Base-by-base conservation (phyloP, 2,329 filamentous ascomycete genomes). In the Penicillium sumatraense region DNA sequence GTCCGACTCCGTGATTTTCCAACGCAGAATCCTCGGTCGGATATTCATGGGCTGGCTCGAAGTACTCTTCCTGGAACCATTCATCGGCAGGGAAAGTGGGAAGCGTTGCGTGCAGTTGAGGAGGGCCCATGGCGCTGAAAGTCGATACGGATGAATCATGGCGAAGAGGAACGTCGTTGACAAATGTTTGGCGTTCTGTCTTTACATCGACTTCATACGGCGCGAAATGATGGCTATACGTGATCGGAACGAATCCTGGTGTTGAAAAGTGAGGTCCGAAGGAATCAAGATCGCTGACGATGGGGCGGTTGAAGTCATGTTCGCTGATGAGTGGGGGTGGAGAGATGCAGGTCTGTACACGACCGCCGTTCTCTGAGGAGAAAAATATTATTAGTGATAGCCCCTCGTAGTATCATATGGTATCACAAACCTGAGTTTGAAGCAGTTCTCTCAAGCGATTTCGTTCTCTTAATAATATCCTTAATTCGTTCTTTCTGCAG, bases 161-260 rank as follows among this genome's bases (percentile, higher is more conserved):
- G 57, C 93, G 81, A 13, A 92, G 89, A 4, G 91, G 91, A 53
- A 96, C 84, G 71, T 97, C 90, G 68, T 97, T 91, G 75, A 97
- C 87, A 74, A 90, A 96, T 81, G 96, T 92, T 66, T 97, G 91
- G 61, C 91, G 85, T 78, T 97, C 93, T 1, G 93, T 97, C 83
- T 93, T 96, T 79, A 98, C 89, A 73, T 97, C 93, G 58, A 97
- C 88, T 75, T 97, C 93, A 72, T 96, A 97, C 0, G 93, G 91
- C 18, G 89, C 85, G 60, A 84, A 83, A 3, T 51, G 46, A 11
- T 81, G 75, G 3, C 79, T 76, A 76, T 75, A 89, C 76, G 84
- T 82, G 16, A 79, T 76, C 3, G 81, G 74, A 47, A 60, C 84
- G 78, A 89, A 89, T 69, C 79, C 83, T 67, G 81, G 67, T 69